Evolutionary conservation across 192 early-diverging fungal species (phyloP), one percentile per base, ranked within the genome.

Genomic region (Dimargaris xerosporica): DNA sequence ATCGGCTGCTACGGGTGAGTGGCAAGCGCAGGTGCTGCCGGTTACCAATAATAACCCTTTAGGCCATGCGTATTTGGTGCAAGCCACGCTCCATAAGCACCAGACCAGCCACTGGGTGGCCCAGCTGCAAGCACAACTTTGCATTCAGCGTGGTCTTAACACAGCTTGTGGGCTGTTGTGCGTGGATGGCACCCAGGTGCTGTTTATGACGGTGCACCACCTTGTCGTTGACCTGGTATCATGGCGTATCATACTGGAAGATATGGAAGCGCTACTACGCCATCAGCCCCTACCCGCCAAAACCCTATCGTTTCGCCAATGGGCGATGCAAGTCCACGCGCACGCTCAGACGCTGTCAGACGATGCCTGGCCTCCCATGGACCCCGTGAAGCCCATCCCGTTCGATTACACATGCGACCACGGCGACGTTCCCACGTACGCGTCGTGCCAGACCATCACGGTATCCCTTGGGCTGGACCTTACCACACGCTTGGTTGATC

Each of bases 211-310:
- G 29, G 31, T 71, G 13, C 70, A 71, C 54, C 70, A 71, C 55
- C 47, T 71, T 5, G 66, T 64, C 62, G 2, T 71, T 3, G 70
- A 71, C 56, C 46, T 66, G 39, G 70, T 71, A 7, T 71, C 70
- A 6, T 71, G 70, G 70, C 65, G 70, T 19, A 67, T 71, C 43
- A 4, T 71, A 21, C 19, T 71, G 30, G 70, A 71, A 51, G 66
- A 71, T 47, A 17, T 71, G 25, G 31, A 66, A 54, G 54, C 62
- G 16, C 44, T 71, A 9, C 34, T 61, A 43, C 23, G 29, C 16
- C 62, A 58, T 16, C 13, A 55, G 21, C 12, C 55, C 7, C 43
- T 70, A 28, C 65, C 65, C 0, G n/a, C 51, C 34, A 67, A 56
- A 42, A 55, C 69, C 30, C 62, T 55, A 17, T 45, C 69, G 0